These are phyloP conservation scores for Xylaria sp. DNA, from an alignment of 2,329 filamentous ascomycete species.

Conservation along the genomic window DNA sequence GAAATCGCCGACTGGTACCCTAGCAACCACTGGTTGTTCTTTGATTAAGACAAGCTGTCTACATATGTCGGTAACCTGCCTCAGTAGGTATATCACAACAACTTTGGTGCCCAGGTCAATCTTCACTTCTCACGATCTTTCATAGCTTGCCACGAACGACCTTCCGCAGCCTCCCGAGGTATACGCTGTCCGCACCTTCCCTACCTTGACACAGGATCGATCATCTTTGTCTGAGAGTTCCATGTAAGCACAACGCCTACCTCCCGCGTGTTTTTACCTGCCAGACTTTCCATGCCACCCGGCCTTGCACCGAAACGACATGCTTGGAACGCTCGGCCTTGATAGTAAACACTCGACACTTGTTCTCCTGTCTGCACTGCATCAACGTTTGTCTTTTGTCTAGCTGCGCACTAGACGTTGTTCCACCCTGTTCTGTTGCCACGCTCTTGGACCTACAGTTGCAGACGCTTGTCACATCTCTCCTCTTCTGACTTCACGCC, in stretches of 20 bases:
- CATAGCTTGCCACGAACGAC: background rate
- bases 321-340: conserved; percentile 12
- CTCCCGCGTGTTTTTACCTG: conserved; percentile 3
- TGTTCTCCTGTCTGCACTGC: conserved; percentile 19
- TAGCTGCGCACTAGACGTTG: conserved; percentile 4
- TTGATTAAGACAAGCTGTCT: conserved; percentile 11
- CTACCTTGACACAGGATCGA: conserved; percentile 8
- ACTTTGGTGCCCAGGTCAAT: conserved; percentile 2
- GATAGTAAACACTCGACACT: conserved; percentile 13
- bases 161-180: conserved; percentile 11
- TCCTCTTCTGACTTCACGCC: conserved; percentile 42
- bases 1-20: conserved; percentile 28
- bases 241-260: conserved; percentile 25
- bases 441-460: conserved; percentile 20
- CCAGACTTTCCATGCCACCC: background rate
- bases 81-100: conserved; percentile 1
- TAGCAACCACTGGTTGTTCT: conserved; percentile 37
- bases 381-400: conserved; percentile 12
- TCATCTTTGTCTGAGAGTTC: conserved; percentile 16
- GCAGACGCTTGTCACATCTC: conserved; percentile 20
- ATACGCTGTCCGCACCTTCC: conserved; percentile 28
- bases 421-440: conserved; percentile 13
- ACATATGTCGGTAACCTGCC: too few relatives aligned
- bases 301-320: conserved; percentile 10
- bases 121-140: background rate